These are phyloP conservation scores for Asclepias syriaca DNA, from an alignment of 257 asterid genomes.

Conservation along the genomic window DNA sequence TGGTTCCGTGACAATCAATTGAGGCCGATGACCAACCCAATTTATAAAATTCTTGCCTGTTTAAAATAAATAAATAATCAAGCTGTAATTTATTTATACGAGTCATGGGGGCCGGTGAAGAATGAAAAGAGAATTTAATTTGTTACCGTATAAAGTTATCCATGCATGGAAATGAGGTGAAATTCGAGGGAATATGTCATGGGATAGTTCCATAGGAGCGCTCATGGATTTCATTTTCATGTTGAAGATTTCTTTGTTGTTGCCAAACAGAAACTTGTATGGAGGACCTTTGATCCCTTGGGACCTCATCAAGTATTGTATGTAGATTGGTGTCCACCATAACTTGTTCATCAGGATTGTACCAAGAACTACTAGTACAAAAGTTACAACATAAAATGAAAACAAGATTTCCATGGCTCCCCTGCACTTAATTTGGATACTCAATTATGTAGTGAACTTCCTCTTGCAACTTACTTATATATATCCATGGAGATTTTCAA, in stretches of 20 bases:
- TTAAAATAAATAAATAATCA: background rate
- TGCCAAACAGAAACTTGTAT: conserved; percentile 44
- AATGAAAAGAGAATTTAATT: background rate
- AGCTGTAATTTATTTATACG: background rate
- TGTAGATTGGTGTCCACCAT: conserved; percentile 39
- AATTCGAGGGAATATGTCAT: conserved; percentile 42
- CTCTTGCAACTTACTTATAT: background rate
- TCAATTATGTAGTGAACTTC: conserved; percentile 12
- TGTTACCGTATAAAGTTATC: conserved; percentile 45
- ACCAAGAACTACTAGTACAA: conserved; percentile 17
- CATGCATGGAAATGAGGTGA: conserved; percentile 50
- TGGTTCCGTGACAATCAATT: conserved; percentile 41
- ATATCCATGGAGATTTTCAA: background rate
- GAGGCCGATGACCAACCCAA: conserved; percentile 47
- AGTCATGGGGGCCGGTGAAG: too few relatives aligned
- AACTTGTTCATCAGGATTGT: conserved; percentile 22
- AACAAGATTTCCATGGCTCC: conserved; percentile 11
- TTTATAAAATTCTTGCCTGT: conserved; percentile 40
- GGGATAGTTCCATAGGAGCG: conserved; percentile 35
- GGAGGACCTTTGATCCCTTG: conserved; percentile 57
- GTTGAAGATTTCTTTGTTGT: conserved; percentile 36
- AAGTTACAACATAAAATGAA: conserved; percentile 3
- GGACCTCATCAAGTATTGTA: conserved; percentile 25
- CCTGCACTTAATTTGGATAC: background rate
- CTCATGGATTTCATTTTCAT: conserved; percentile 25